Evolutionary conservation across 2,329 filamentous ascomycete species (phyloP).

Genomic region (Dactylellina haptotyla): DNA sequence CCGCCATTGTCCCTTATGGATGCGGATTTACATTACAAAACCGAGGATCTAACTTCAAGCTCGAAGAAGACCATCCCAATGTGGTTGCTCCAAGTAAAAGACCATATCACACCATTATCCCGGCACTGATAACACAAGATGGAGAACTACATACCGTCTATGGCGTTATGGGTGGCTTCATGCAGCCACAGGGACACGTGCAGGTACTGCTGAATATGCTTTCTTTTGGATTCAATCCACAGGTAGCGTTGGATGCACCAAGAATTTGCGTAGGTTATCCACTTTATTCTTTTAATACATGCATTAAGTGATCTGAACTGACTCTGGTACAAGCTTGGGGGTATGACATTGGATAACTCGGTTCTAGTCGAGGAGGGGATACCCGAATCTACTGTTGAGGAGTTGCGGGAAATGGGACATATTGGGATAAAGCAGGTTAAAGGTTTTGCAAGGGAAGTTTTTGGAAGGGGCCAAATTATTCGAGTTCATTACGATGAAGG

Average conservation of each 20-base stretch:
- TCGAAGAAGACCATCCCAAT: constrained; percentile 78
- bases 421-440: constrained; percentile 71
- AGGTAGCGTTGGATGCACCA: constrained; percentile 89
- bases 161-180: constrained; percentile 97
- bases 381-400: constrained; percentile 72
- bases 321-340: constrained; percentile 66
- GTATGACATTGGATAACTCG: constrained; percentile 69
- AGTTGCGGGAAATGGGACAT: constrained; percentile 77
- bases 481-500: constrained; percentile 75
- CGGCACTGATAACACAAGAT: constrained; percentile 82
- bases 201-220: constrained; percentile 92
- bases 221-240: constrained; percentile 81
- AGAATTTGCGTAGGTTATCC: constrained; percentile 83
- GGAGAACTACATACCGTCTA: constrained; percentile 68
- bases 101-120: constrained; percentile 98
- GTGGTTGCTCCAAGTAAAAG: constrained; percentile 81
- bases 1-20: constrained; percentile 80
- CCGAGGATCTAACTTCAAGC: constrained; percentile 85
- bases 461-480: constrained; percentile 89
- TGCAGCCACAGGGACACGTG: constrained; percentile 96
- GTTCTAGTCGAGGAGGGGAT: constrained; percentile 87
- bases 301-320: background rate
- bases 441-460: constrained; percentile 74
- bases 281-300: background rate
- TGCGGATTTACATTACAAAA: constrained; percentile 96